A percentile compares a stretch with the other conserved stretches of the same genome.
phyloP scores from a whole-genome alignment of 345 rosid species.

The Cochlearia excelsa region DNA sequence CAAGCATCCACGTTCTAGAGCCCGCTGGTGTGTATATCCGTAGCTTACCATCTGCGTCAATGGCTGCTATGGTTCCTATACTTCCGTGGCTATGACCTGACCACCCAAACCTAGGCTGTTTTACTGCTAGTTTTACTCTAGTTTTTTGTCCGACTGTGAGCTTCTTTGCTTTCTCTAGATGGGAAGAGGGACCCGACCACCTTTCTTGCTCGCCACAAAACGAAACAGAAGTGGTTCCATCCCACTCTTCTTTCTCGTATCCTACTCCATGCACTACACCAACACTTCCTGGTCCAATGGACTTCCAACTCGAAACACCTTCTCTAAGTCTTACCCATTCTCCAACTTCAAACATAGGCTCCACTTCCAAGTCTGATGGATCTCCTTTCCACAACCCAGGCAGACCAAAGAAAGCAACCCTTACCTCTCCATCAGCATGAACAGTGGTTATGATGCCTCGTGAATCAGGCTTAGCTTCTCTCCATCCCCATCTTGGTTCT shows the following conservation, averaged over 20 bases:
- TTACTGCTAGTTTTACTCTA: conserved; percentile 68
- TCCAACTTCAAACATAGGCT: conserved; percentile 76
- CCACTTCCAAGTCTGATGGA: conserved; percentile 85
- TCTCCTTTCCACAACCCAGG: conserved; percentile 88
- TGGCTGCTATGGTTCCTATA: conserved; percentile 77
- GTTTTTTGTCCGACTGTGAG: conserved; percentile 71
- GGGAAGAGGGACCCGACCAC: conserved; percentile 75
- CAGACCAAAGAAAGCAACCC: conserved; percentile 82
- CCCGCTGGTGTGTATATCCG: conserved; percentile 89
- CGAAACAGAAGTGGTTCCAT: conserved; percentile 66
- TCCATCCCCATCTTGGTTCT: conserved; percentile 99
- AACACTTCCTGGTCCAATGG: conserved; percentile 69
- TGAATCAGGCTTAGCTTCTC: conserved; percentile 73
- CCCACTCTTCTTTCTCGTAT: conserved; percentile 79
- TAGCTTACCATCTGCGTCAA: conserved; percentile 92
- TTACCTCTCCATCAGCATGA: conserved; percentile 90
- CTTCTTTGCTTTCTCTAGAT: conserved; percentile 64
- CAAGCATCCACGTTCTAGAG: conserved; percentile 95
- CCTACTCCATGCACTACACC: conserved; percentile 89
- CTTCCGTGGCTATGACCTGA: conserved; percentile 82
- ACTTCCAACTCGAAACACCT: conserved; percentile 65
- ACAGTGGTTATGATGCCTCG: conserved; percentile 77
- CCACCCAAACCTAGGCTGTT: conserved; percentile 96
- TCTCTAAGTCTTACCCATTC: conserved; percentile 84
- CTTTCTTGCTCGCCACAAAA: conserved; percentile 94